phyloP scores from a whole-genome alignment of 176 grass and related monocot species.

The Phyllostachys edulis region DNA sequence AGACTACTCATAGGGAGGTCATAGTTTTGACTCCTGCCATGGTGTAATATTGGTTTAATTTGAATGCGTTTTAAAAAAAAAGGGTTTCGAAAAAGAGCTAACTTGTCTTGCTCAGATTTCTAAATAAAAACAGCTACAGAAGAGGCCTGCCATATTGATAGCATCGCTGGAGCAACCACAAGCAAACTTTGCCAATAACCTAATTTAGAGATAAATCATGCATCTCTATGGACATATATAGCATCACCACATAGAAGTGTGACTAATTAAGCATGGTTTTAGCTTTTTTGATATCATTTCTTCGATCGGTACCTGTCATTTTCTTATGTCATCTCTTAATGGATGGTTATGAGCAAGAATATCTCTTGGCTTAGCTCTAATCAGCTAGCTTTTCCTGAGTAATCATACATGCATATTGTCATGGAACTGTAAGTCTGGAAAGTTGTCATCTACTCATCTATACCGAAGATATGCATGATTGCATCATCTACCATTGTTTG shows the following conservation, averaged over 20 bases:
- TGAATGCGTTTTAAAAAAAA: background rate
- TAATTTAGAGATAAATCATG: background rate
- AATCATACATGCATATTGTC: background rate
- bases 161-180: background rate
- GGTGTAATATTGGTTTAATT: background rate
- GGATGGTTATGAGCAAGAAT: background rate
- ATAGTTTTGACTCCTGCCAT: background rate
- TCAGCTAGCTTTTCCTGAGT: background rate
- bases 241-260: background rate
- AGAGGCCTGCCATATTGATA: background rate
- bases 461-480: conserved; percentile 32
- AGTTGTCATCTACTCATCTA: background rate
- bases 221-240: background rate
- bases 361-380: background rate
- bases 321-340: background rate
- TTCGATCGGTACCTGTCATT: background rate
- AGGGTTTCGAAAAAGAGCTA: background rate
- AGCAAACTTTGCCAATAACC: background rate
- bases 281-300: background rate
- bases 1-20: background rate
- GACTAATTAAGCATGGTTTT: background rate
- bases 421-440: conserved; percentile 20
- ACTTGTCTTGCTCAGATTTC: background rate
- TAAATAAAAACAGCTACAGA: background rate
- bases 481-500: conserved; percentile 23